A percentile compares a stretch with the other conserved stretches of the same genome.
These are phyloP conservation scores for Echeveria elegans DNA, from an alignment of 164 flowering plant species.

Conservation along the genomic window DNA sequence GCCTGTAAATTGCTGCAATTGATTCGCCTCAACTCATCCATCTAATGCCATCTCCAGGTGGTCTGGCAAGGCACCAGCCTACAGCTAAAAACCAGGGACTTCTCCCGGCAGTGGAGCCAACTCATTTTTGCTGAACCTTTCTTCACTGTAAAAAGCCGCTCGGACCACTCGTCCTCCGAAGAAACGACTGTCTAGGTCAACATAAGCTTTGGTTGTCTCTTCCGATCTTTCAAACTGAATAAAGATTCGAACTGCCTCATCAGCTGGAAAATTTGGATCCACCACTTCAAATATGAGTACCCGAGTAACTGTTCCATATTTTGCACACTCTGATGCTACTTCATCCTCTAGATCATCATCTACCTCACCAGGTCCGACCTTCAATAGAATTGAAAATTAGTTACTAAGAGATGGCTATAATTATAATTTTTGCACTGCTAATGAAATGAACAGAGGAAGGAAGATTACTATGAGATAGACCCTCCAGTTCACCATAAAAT, in stretches of 20 bases:
- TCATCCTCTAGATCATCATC: conserved; percentile 97
- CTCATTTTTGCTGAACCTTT: conserved; percentile 74
- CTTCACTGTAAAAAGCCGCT: conserved; percentile 81
- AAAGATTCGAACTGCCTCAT: conserved; percentile 93
- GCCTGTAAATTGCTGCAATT: not conserved
- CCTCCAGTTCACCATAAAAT: not conserved
- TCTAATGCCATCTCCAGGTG: not conserved
- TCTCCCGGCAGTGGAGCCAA: conserved; percentile 93
- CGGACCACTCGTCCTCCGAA: conserved; percentile 90
- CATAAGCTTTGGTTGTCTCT: conserved; percentile 79
- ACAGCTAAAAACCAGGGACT: conserved; percentile 52
- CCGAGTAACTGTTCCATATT: conserved; percentile 89
- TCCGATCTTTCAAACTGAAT: conserved; percentile 95
- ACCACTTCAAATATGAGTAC: conserved; percentile 93
- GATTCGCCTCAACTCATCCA: not conserved
- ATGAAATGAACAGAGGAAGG: not conserved
- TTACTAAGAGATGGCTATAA: not conserved
- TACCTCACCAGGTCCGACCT: conserved; percentile 99
- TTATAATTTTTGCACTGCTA: not conserved
- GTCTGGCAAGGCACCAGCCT: not conserved
- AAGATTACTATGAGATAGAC: not conserved
- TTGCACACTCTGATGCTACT: conserved; percentile 86
- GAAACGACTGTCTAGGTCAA: conserved; percentile 85
- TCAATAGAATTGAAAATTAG: conserved; percentile 12
- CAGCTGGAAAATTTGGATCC: conserved; percentile 76